Percentiles rank a stretch among this genome's conserved stretches.
phyloP scores from a whole-genome alignment of 345 rosid species.

The sweet orange (Citrus sinensis) region DNA sequence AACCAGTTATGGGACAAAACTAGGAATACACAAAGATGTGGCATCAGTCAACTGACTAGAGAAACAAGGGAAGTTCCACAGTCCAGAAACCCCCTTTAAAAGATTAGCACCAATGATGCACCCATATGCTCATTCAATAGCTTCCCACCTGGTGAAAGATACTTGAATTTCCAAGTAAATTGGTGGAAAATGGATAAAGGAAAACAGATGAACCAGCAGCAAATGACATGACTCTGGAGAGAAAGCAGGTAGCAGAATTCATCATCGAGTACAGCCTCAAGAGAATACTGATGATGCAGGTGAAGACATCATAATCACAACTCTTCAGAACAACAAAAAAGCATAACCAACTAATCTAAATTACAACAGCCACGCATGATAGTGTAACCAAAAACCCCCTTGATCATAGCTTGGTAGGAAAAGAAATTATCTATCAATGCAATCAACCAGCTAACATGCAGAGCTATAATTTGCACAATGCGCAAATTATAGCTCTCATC shows the following conservation, averaged over 20 bases:
- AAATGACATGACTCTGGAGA: not conserved
- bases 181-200: not conserved
- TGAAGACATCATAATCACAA: not conserved
- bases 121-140: not conserved
- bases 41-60: not conserved
- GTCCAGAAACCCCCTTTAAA: not conserved
- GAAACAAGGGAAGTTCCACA: not conserved
- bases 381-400: slow-evolving; percentile 18
- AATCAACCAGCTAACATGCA: slow-evolving; percentile 6
- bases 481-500: not conserved
- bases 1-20: not conserved
- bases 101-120: not conserved
- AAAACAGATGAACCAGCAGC: slow-evolving; percentile 1
- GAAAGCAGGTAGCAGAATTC: not conserved
- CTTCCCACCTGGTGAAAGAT: not conserved
- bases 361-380: not conserved
- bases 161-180: not conserved
- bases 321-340: slow-evolving; percentile 11
- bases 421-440: not conserved
- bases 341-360: not conserved
- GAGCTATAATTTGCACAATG: not conserved
- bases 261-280: not conserved
- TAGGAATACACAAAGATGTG: not conserved
- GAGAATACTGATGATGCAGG: not conserved
- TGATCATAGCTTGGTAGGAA: not conserved